A percentile compares a stretch with the other conserved stretches of the same genome.
Evolutionary conservation across 768 basidiomycete genomes (phyloP).

Genomic region (Calocybe indica): DNA sequence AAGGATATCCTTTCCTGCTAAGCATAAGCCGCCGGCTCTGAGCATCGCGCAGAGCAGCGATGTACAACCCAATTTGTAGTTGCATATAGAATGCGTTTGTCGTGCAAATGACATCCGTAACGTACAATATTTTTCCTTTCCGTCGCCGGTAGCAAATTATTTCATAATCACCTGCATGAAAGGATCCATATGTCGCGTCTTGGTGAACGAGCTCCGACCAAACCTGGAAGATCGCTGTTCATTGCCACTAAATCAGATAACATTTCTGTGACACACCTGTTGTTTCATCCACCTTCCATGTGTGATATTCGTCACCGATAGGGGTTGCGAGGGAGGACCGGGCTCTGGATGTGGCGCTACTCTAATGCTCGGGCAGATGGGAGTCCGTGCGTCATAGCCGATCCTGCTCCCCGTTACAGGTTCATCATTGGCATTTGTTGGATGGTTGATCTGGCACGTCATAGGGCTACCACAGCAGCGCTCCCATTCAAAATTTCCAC

Average conservation of each 20-base stretch:
- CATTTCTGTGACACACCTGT: not conserved
- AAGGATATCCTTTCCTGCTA: no score
- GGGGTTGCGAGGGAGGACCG: not conserved
- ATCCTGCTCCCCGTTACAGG: not conserved
- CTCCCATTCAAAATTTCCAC: not conserved
- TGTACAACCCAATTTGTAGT: slow-evolving; percentile 3
- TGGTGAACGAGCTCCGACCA: slow-evolving; percentile 5
- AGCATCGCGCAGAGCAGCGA: slow-evolving; percentile 1
- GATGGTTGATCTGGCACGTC: not conserved
- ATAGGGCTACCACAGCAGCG: no score
- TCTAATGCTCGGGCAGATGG: not conserved
- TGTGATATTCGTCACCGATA: not conserved
- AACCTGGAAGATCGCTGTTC: not conserved
- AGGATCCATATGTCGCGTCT: slow-evolving; percentile 5
- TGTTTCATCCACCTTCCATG: not conserved
- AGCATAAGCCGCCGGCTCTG: not conserved
- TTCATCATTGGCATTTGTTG: not conserved
- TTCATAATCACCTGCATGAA: slow-evolving; percentile 3
- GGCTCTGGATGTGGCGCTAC: not conserved
- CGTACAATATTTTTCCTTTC: slow-evolving; percentile 3
- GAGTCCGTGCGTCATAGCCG: not conserved
- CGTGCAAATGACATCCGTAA: slow-evolving; percentile 4
- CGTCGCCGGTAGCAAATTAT: slow-evolving; percentile 5
- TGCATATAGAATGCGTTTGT: not conserved
- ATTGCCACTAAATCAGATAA: not conserved